Evolutionary conservation across 2,329 filamentous ascomycete genomes (phyloP).

Genomic region (Rhexocercosporidium sp.): DNA sequence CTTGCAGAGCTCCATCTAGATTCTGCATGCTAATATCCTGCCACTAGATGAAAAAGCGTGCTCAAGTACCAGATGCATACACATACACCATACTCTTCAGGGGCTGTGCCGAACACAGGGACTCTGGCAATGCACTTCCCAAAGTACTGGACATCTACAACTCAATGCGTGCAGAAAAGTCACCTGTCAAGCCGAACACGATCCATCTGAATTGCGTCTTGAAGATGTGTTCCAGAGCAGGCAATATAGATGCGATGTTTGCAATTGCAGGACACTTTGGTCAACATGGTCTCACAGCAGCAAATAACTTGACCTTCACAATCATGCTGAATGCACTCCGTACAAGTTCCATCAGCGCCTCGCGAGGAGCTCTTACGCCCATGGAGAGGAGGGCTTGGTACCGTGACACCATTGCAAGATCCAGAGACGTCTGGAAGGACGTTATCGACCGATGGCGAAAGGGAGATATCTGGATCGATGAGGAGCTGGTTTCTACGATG

Average conservation of each 20-base stretch:
- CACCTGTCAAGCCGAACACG: slow-evolving; percentile 71
- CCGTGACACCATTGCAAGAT: slow-evolving; percentile 64
- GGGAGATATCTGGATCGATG: slow-evolving; percentile 75
- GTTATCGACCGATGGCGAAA: slow-evolving; percentile 76
- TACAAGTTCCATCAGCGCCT: slow-evolving; percentile 44
- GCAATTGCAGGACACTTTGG: slow-evolving; percentile 75
- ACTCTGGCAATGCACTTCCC: slow-evolving; percentile 63
- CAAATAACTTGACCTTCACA: slow-evolving; percentile 78
- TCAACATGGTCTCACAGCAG: slow-evolving; percentile 62
- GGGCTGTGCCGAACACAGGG: slow-evolving; percentile 68
- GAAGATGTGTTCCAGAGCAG: slow-evolving; percentile 75
- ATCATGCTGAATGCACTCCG: slow-evolving; percentile 81
- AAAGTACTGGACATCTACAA: slow-evolving; percentile 80
- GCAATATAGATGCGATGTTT: slow-evolving; percentile 82
- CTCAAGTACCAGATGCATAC: slow-evolving; percentile 76
- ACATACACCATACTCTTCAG: slow-evolving; percentile 86
- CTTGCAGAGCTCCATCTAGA: neutral
- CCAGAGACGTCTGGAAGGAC: slow-evolving; percentile 80
- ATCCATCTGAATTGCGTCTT: slow-evolving; percentile 91
- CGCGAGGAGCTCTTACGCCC: slow-evolving; percentile 38
- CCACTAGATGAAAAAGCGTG: slow-evolving; percentile 91
- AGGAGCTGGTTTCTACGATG: slow-evolving; percentile 81
- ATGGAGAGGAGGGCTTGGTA: slow-evolving; percentile 39
- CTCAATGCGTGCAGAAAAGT: slow-evolving; percentile 68
- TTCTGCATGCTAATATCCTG: slow-evolving; percentile 26